These are phyloP conservation scores for Pythium monospermum DNA, from an alignment of 352 stramenopile genomes.

Conservation along the genomic window DNA sequence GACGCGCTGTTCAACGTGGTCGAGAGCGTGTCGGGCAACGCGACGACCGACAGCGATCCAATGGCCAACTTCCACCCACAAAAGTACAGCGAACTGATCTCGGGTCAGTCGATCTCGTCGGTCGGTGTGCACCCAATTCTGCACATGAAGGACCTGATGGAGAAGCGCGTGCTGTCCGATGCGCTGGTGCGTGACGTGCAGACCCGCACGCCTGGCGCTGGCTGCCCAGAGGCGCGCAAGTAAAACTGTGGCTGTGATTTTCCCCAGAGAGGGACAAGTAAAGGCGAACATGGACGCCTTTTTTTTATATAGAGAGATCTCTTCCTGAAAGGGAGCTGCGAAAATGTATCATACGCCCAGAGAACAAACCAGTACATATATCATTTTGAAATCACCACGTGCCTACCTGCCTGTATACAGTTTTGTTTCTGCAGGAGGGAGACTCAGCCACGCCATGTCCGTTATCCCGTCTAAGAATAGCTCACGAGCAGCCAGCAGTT, in stretches of 20 bases:
- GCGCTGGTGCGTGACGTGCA: slow-evolving; percentile 85
- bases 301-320: slow-evolving; percentile 21
- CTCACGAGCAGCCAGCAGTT: not conserved
- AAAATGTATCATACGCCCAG: too few species aligned
- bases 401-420: too few species aligned
- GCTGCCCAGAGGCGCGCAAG: slow-evolving; percentile 41
- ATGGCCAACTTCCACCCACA: slow-evolving; percentile 90
- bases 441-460: too few species aligned
- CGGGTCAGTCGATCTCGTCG: slow-evolving; percentile 87
- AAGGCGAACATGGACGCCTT: not conserved
- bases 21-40: slow-evolving; percentile 47
- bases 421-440: too few species aligned
- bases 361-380: too few species aligned
- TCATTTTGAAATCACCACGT: too few species aligned
- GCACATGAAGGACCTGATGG: slow-evolving; percentile 97
- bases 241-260: too few species aligned
- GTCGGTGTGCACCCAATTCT: slow-evolving; percentile 94
- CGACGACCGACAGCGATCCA: slow-evolving; percentile 30
- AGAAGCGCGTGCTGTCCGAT: slow-evolving; percentile 76
- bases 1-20: slow-evolving; percentile 93
- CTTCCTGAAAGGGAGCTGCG: not conserved
- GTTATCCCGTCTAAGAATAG: not conserved
- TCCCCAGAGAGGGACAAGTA: too few species aligned
- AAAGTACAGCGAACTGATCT: slow-evolving; percentile 89
- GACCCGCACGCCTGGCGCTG: slow-evolving; percentile 45